Evolutionary conservation across 345 rosid species (phyloP), one percentile per base, ranked within the genome.

Genomic region (Isatis tinctoria): DNA sequence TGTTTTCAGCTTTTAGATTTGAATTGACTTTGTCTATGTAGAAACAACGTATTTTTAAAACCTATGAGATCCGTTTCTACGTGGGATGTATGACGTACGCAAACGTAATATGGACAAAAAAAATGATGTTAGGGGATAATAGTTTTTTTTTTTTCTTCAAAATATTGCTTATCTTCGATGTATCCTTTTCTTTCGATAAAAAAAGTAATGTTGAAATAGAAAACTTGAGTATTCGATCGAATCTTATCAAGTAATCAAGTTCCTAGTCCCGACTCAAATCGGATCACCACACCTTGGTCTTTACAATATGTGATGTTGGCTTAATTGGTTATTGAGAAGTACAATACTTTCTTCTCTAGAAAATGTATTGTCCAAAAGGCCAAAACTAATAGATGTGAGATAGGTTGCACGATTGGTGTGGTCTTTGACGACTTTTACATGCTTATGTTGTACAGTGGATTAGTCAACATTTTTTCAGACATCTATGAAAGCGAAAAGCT

Each of bases 321-420:
- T 47, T 45, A 36, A 57, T 20, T 33, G 48, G 30, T 57, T 47
- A 16, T 27, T 67, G 20, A 57, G 51, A 26, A 65, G 60, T 41
- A 74, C 35, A 8, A 22, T 51, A 51, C 11, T 72, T 64, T 57
- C 13, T 36, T 57, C 43, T 52, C 12, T 13, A 39, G 41, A 63
- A 61, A 18, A 20, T 30, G 40, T 18, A 53, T 41, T 52, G 41
- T 2, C 43, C 13, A 62, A n/a, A n/a, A n/a, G n/a, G n/a, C n/a
- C n/a, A n/a, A 49, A 17, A 49, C 18, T 4, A 40, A 73, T 28
- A 18, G 26, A 20, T 73, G 56, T 20, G 47, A 3, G 64, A 35
- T 43, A 65, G 71, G 30, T 73, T 73, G 48, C 48, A 73, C 65
- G 58, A 56, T 35, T 65, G 59, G 20, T 54, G 10, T 73, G 77